A percentile compares a stretch with the other conserved stretches of the same genome.
Conservation (phyloP, 2,329 filamentous ascomycete genomes). For the Shiraia sp. region DNA sequence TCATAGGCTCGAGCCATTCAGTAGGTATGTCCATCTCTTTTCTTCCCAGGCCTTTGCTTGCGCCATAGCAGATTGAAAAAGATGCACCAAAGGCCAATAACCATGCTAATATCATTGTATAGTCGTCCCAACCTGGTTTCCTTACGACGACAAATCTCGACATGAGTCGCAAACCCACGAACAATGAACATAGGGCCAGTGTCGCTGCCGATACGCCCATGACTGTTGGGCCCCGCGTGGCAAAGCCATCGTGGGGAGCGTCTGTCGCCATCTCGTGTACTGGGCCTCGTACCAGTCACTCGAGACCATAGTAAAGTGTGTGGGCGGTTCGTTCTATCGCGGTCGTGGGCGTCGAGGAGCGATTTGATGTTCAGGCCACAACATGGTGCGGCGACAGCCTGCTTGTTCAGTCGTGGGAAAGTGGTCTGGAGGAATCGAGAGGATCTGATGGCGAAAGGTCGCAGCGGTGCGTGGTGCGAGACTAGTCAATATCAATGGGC, state of each 20-base stretch:
- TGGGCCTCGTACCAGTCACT: slow-evolving; percentile 10
- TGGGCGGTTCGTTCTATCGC: slow-evolving; percentile 20
- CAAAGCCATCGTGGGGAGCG: slow-evolving; percentile 18
- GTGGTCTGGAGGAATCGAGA: slow-evolving; percentile 1
- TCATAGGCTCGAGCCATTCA: slow-evolving; percentile 56
- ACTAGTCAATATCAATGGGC: not conserved
- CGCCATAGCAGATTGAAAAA: slow-evolving; percentile 67
- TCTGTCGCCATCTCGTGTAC: slow-evolving; percentile 32
- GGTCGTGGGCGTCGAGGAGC: slow-evolving; percentile 28
- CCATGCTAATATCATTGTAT: slow-evolving; percentile 81
- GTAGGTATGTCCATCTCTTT: slow-evolving; percentile 64
- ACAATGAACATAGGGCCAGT: slow-evolving; percentile 70
- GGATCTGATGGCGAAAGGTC: not conserved
- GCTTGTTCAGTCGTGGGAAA: not conserved
- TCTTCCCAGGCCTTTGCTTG: slow-evolving; percentile 67
- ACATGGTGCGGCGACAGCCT: slow-evolving; percentile 21
- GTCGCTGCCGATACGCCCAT: slow-evolving; percentile 72
- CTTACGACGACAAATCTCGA: slow-evolving; percentile 75
- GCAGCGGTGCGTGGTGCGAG: slow-evolving; percentile 2
- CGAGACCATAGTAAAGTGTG: slow-evolving; percentile 13
- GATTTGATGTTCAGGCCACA: slow-evolving; percentile 9
- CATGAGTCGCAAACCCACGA: slow-evolving; percentile 74
- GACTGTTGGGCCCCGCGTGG: slow-evolving; percentile 50
- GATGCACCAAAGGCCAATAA: slow-evolving; percentile 68
- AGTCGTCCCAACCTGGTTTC: slow-evolving; percentile 75